A percentile compares a stretch with the other conserved stretches of the same genome.
phyloP scores from a whole-genome alignment of 495 filamentous ascomycete species.

The Thermochaetoides thermophila region DNA sequence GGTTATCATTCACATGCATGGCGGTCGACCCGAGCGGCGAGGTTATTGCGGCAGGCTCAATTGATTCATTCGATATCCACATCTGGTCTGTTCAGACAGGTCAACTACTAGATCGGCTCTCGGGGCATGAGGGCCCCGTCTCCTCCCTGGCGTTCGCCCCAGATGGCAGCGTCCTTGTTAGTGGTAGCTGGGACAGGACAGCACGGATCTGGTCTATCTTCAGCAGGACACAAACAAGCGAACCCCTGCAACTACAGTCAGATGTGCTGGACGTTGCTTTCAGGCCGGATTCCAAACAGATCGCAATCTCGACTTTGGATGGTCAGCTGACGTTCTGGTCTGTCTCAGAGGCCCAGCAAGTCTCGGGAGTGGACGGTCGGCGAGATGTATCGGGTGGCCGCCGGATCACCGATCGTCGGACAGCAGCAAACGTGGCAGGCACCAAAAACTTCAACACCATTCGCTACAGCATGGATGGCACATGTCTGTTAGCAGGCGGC shows the following conservation, averaged over 20 bases:
- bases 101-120: constrained; percentile 77
- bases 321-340: constrained; percentile 94
- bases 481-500: constrained; percentile 75
- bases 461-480: constrained; percentile 80
- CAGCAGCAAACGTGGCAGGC: constrained; percentile 75
- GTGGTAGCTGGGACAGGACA: constrained; percentile 90
- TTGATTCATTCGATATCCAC: constrained; percentile 93
- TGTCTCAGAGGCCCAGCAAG: constrained; percentile 69
- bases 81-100: constrained; percentile 98
- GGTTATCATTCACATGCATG: constrained; percentile 80
- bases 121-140: constrained; percentile 89
- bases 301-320: constrained; percentile 85
- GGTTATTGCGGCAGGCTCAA: constrained; percentile 83
- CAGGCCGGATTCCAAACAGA: constrained; percentile 76
- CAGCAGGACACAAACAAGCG: constrained; percentile 79
- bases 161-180: constrained; percentile 66
- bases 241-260: constrained; percentile 77
- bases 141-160: constrained; percentile 77
- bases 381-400: constrained; percentile 88
- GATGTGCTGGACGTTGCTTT: constrained; percentile 81
- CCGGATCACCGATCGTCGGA: constrained; percentile 69
- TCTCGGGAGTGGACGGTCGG: constrained; percentile 68
- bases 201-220: constrained; percentile 94
- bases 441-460: constrained; percentile 83
- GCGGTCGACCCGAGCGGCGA: constrained; percentile 96